Evolutionary conservation across 192 early-diverging fungal genomes (phyloP).

Genomic region (Dispira simplex): DNA sequence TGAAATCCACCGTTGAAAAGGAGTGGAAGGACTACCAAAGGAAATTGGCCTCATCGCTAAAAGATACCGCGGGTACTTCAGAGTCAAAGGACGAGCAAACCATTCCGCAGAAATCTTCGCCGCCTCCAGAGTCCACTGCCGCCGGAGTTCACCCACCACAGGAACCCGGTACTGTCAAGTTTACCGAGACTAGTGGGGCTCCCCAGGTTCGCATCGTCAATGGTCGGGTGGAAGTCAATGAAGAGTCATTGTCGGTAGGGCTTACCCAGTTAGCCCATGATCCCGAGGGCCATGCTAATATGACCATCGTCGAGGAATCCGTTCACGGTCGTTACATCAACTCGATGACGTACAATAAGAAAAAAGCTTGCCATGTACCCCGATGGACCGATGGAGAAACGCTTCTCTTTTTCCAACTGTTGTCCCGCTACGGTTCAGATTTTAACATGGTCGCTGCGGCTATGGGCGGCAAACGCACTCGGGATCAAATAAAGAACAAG

Average conservation of each 20-base stretch:
- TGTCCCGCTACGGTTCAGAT: constrained; percentile 25
- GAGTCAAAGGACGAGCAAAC: neutral
- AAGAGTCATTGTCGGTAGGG: constrained; percentile 22
- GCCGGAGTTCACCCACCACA: no score
- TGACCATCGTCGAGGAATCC: constrained; percentile 27
- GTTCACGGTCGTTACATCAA: constrained; percentile 21
- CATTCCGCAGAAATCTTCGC: neutral
- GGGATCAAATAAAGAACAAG: constrained; percentile 28
- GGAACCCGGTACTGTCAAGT: no score
- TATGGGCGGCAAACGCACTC: constrained; percentile 18
- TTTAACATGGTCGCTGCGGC: constrained; percentile 25
- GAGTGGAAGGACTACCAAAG: neutral
- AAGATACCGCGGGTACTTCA: neutral
- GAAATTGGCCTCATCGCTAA: neutral
- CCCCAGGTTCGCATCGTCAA: constrained; percentile 28
- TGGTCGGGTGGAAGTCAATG: constrained; percentile 24
- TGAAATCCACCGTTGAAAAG: constrained; percentile 10
- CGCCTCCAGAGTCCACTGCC: neutral
- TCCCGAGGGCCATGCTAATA: constrained; percentile 9
- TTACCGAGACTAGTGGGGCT: constrained; percentile 10
- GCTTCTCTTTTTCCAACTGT: constrained; percentile 19
- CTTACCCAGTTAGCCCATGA: constrained; percentile 14
- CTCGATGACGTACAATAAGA: constrained; percentile 21
- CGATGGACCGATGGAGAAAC: constrained; percentile 24
- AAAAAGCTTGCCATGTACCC: constrained; percentile 17